Percentiles rank a stretch among this genome's conserved stretches.
Evolutionary conservation across 495 filamentous ascomycete genomes (phyloP).

Genomic region (Tuber melanosporum): DNA sequence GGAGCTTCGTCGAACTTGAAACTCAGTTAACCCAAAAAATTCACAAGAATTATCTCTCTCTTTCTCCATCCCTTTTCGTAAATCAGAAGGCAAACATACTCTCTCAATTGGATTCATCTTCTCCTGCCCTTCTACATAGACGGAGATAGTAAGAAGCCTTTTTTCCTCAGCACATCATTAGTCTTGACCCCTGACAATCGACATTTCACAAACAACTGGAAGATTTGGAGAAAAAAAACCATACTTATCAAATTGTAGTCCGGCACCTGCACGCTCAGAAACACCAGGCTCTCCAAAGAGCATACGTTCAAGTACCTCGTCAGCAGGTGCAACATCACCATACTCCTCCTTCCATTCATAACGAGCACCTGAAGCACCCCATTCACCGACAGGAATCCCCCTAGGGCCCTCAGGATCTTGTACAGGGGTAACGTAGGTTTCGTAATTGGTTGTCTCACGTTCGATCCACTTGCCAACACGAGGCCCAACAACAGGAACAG

Average conservation of each 20-base stretch:
- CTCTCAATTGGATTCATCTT: constrained; percentile 51
- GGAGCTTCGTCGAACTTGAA: constrained; percentile 65
- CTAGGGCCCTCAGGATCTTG: constrained; percentile 39
- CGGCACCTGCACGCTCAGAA: constrained; percentile 43
- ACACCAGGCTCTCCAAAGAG: constrained; percentile 57
- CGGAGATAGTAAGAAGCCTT: constrained; percentile 54
- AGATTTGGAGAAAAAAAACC: constrained; percentile 5
- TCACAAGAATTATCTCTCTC: not conserved
- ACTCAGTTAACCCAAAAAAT: constrained; percentile 9
- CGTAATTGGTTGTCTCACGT: constrained; percentile 52
- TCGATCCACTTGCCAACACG: constrained; percentile 50
- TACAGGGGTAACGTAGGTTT: constrained; percentile 45
- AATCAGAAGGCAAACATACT: constrained; percentile 40
- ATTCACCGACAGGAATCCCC: constrained; percentile 41
- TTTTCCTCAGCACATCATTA: not conserved
- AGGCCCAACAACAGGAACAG: constrained; percentile 28
- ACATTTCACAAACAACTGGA: constrained; percentile 2
- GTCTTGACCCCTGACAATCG: not conserved
- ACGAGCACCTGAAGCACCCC: constrained; percentile 54
- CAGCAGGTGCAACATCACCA: constrained; percentile 72
- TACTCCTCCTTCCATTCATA: constrained; percentile 84
- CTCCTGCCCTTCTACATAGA: constrained; percentile 54
- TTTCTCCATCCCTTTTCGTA: not conserved
- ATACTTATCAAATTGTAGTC: constrained; percentile 50
- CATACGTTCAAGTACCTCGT: constrained; percentile 59